Conservation (phyloP, 768 basidiomycete genomes). For the Cystoderma amianthinum region DNA sequence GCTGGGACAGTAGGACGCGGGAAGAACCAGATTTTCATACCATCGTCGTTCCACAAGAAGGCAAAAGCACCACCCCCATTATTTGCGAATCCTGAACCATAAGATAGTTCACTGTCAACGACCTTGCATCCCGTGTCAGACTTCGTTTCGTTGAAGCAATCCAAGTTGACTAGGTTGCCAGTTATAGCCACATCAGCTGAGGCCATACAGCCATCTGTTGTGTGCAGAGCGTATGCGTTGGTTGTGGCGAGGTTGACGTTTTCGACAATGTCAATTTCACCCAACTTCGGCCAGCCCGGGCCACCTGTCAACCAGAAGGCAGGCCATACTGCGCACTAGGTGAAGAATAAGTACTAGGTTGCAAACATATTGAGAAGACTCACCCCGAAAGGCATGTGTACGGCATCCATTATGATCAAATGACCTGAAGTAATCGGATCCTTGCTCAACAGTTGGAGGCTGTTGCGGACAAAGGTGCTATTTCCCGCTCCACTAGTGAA, state of each 20-base stretch:
- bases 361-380: no score
- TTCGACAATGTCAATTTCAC: slow-evolving; percentile 72
- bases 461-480: no score
- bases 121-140: slow-evolving; percentile 47
- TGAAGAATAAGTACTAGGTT: no score
- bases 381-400: no score
- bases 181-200: slow-evolving; percentile 17
- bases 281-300: slow-evolving; percentile 40
- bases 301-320: slow-evolving; percentile 47
- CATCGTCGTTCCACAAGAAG: slow-evolving; percentile 43
- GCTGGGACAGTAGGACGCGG: slow-evolving; percentile 38
- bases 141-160: slow-evolving; percentile 31
- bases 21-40: slow-evolving; percentile 57
- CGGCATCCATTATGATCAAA: no score
- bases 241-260: slow-evolving; percentile 52
- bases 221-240: slow-evolving; percentile 68
- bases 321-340: slow-evolving; percentile 63
- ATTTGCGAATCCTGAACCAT: slow-evolving; percentile 36
- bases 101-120: slow-evolving; percentile 32
- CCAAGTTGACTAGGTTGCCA: slow-evolving; percentile 17
- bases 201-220: slow-evolving; percentile 31
- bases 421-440: no score
- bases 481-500: no score
- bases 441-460: no score
- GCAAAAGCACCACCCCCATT: slow-evolving; percentile 48